Evolutionary conservation across 2,329 filamentous ascomycete genomes (phyloP), one percentile per base, ranked within the genome.

Genomic region (Colletotrichum trifolii): DNA sequence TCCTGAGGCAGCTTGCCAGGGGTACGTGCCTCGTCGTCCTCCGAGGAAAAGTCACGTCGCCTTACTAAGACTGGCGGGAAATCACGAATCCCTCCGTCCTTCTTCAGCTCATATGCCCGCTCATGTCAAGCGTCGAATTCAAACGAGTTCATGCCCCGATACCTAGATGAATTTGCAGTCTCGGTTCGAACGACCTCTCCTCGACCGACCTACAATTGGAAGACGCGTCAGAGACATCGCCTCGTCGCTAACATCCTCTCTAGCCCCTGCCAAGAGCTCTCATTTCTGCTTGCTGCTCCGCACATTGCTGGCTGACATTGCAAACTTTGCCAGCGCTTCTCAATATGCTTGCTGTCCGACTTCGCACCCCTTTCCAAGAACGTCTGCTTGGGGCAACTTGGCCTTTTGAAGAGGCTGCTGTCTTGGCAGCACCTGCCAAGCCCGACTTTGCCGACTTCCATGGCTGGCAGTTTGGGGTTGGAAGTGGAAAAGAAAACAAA

Each of bases 221-320:
- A 25, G 25, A 25, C 25, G 25, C 25, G 25, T 25, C 25, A 25
- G 25, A 25, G 25, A 50, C 57, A 61, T 50, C 40, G 62, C 57
- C 58, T 40, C 50, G 55, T 38, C 43, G 36, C 42, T 42, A 38
- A 53, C 33, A 33, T 38, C 39, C 15, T 38, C 36, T 38, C 9
- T 10, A 9, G 10, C 52, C 46, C 63, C 47, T 62, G 58, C 63
- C 63, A 57, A 65, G 55, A 54, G 38, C 52, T 40, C 13, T 43
- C 35, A 39, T 50, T 42, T 12, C 43, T 25, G 5, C 25, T 25
- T 25, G 25, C 25, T 25, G 25, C 25, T 25, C 25, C 25, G 25
- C 4, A 25, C 25, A 25, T 25, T 25, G 25, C 43, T 17, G 15
- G 25, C 43, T n/a, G 13, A 17, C 36, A 25, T 25, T 61, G 11